Conservation (phyloP, 352 stramenopile genomes). For the Globisporangium sylvaticum region DNA sequence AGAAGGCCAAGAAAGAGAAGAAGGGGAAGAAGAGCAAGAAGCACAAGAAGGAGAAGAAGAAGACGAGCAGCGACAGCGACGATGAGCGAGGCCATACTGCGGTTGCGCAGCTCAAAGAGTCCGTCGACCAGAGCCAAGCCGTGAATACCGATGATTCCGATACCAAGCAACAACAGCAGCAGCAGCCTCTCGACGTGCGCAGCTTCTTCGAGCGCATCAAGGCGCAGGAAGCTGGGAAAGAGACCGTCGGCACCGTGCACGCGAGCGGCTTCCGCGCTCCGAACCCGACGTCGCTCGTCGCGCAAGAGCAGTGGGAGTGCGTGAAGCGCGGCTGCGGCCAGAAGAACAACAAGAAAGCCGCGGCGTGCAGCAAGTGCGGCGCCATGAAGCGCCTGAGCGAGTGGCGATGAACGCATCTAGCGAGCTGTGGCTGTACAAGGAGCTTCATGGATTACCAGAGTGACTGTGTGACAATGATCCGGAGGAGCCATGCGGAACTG, state of each 20-base stretch:
- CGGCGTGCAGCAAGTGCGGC: conserved; percentile 63
- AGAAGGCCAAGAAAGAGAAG: conserved; percentile 21
- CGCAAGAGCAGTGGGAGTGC: conserved; percentile 65
- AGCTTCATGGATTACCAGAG: no score
- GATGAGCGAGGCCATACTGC: no score
- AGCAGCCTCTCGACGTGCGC: conserved; percentile 27
- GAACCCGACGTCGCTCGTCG: conserved; percentile 25
- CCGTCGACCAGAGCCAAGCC: neutral
- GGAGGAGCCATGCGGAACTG: no score
- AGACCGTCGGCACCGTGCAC: conserved; percentile 58
- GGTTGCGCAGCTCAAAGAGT: conserved; percentile 1
- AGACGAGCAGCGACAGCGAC: neutral
- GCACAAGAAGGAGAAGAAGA: conserved; percentile 11
- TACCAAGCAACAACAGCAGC: neutral
- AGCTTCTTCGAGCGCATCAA: conserved; percentile 70
- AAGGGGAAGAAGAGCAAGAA: conserved; percentile 29
- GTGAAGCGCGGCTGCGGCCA: conserved; percentile 58
- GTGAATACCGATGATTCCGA: neutral
- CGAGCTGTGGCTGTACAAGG: no score
- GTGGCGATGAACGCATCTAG: conserved; percentile 38
- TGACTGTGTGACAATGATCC: no score
- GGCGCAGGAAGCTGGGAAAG: conserved; percentile 53
- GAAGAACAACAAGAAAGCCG: conserved; percentile 61
- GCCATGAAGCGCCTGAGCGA: conserved; percentile 77
- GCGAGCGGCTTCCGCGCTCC: conserved; percentile 32